Conservation (phyloP, 305 asterid genomes). For the Solanum hybrid region DNA sequence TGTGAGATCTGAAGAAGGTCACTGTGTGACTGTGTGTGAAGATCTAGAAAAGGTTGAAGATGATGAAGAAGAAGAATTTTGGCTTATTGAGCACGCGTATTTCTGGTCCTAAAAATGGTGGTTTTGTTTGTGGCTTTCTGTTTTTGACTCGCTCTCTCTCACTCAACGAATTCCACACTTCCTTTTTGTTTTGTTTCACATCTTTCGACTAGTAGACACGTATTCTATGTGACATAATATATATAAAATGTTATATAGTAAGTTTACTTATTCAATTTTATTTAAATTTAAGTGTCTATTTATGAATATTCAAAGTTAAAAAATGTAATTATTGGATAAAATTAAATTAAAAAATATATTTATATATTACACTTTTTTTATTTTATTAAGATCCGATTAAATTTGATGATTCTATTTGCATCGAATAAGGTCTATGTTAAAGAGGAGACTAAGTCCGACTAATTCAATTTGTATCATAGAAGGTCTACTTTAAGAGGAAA, state of each 20-base stretch:
- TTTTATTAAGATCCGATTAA: not conserved
- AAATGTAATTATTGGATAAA: no score
- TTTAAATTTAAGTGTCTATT: no score
- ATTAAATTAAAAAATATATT: no score
- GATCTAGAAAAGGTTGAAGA: constrained; percentile 4
- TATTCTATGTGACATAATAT: not conserved
- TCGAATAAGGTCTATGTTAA: not conserved
- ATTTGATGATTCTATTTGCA: not conserved
- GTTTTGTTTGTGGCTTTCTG: constrained; percentile 1
- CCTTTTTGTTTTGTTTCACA: not conserved
- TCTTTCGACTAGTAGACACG: fast-evolving
- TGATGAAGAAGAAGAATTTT: not conserved
- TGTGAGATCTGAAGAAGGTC: constrained; percentile 7
- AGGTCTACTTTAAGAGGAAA: not conserved
- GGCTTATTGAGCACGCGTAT: constrained; percentile 20
- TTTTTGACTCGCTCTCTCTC: not conserved
- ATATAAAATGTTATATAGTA: no score
- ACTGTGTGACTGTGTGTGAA: not conserved
- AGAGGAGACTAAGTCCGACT: not conserved
- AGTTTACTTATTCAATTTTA: fast-evolving
- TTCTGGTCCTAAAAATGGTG: constrained; percentile 1
- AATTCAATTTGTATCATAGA: not conserved
- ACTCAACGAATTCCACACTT: not conserved
- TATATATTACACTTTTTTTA: no score
- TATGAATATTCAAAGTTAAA: no score